These are phyloP conservation scores for Metarhizium album DNA, from an alignment of 2,329 filamentous ascomycete genomes.

Conservation along the genomic window DNA sequence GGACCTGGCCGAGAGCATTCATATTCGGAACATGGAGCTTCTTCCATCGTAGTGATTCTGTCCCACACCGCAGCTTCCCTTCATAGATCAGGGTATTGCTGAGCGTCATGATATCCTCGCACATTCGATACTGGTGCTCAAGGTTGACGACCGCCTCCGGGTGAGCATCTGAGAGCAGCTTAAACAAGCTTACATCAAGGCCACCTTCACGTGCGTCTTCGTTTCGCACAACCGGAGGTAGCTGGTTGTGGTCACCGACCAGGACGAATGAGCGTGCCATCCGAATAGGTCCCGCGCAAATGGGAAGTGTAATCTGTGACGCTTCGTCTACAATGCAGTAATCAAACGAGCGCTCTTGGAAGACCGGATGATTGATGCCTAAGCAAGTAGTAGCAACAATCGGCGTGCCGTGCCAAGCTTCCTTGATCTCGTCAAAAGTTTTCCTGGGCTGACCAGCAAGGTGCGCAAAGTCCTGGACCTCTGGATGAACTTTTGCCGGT, in stretches of 20 bases:
- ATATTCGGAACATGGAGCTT: slow-evolving; percentile 60
- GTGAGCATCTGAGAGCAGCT: slow-evolving; percentile 79
- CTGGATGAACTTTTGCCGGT: slow-evolving; percentile 73
- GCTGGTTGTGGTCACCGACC: slow-evolving; percentile 92
- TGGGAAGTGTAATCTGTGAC: slow-evolving; percentile 91
- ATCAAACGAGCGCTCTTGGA: slow-evolving; percentile 82
- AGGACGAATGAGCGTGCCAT: slow-evolving; percentile 90
- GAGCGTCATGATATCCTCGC: slow-evolving; percentile 88
- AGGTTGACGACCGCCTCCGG: slow-evolving; percentile 82
- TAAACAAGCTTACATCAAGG: slow-evolving; percentile 88
- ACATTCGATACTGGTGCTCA: slow-evolving; percentile 97
- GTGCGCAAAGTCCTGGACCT: slow-evolving; percentile 76
- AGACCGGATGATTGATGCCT: slow-evolving; percentile 79
- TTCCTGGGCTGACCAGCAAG: slow-evolving; percentile 64
- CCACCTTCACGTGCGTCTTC: slow-evolving; percentile 77
- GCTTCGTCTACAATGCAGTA: slow-evolving; percentile 98
- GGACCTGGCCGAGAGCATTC: slow-evolving; percentile 45
- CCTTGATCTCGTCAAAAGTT: slow-evolving; percentile 72
- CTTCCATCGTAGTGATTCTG: slow-evolving; percentile 57
- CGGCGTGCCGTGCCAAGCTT: slow-evolving; percentile 73
- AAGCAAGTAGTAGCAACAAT: slow-evolving; percentile 94
- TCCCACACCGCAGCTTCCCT: slow-evolving; percentile 85
- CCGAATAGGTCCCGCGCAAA: slow-evolving; percentile 86
- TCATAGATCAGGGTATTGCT: slow-evolving; percentile 90
- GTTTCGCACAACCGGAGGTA: slow-evolving; percentile 89